A percentile compares a stretch with the other conserved stretches of the same genome.
Evolutionary conservation across 2,329 filamentous ascomycete species (phyloP).

Genomic region (Aspergillus tubingensis): DNA sequence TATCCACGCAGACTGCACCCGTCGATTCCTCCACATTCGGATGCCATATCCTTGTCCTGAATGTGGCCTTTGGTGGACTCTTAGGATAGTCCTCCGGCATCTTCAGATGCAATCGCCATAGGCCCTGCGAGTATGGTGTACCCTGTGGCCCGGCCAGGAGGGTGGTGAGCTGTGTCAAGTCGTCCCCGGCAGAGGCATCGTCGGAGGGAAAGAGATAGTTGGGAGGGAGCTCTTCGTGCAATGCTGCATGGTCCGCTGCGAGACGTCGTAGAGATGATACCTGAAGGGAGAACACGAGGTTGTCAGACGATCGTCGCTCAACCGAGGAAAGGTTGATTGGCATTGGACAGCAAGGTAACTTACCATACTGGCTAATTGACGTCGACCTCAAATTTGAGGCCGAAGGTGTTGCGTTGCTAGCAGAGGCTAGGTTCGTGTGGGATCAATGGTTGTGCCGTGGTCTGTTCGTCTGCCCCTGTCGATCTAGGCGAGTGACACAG

Average conservation of each 20-base stretch:
- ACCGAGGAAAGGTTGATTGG: neutral
- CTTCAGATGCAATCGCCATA: constrained; percentile 62
- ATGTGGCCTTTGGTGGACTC: constrained; percentile 57
- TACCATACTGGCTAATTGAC: neutral
- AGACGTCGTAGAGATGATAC: constrained; percentile 56
- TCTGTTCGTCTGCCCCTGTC: neutral
- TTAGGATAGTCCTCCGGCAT: constrained; percentile 60
- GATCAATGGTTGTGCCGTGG: neutral
- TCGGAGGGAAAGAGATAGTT: constrained; percentile 61
- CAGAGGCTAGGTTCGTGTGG: neutral
- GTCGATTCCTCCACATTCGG: constrained; percentile 65
- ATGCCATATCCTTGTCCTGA: constrained; percentile 64
- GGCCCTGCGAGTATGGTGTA: constrained; percentile 60
- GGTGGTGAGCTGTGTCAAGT: constrained; percentile 59
- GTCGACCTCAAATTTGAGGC: neutral
- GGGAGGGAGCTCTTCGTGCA: constrained; percentile 60
- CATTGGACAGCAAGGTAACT: neutral
- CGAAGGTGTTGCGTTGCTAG: neutral
- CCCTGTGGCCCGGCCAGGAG: constrained; percentile 61
- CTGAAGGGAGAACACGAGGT: constrained; percentile 18
- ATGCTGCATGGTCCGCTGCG: constrained; percentile 59
- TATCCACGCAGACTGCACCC: constrained; percentile 65
- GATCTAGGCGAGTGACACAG: neutral
- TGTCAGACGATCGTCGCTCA: neutral
- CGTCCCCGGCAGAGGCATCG: constrained; percentile 45